Evolutionary conservation across 257 asterid genomes (phyloP), one percentile per base, ranked within the genome.

Genomic region (Jasminum sambac): DNA sequence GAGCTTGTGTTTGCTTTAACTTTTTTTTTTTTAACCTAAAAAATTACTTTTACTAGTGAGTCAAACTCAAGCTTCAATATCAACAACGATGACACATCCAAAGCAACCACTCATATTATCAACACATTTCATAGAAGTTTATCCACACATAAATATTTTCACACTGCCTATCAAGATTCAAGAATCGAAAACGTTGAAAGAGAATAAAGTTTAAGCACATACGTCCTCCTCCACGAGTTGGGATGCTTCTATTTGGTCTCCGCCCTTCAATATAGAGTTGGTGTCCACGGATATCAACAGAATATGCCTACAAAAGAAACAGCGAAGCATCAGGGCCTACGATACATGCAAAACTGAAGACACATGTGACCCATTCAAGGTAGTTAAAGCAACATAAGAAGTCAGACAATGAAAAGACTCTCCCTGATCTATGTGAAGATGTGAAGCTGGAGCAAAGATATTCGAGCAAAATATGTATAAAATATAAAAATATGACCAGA

Each of bases 191-290:
- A 25, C 21, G 36, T 23, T 21, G 36, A 10, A 55, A 55, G 14
- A 23, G 16, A 55, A 55, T 8, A 50, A 4, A 55, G 30, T 10
- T 10, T 64, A 40, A 41, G 36, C n/a, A 78, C 98, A 11, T 89
- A 91, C 99, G 86, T 83, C 99, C 98, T 83, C 99, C 98, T 13
- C 91, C 91, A 52, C 96, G 89, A 72, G 74, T 64, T 46, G 85
- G 66, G 70, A 67, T 81, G 78, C 85, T 84, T 81, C 98, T 82
- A 85, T 85, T 95, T 3, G 95, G 96, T 82, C 98, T 83, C 66
- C 99, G 83, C 63, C 98, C 99, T 87, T 95, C 99, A 66, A 91
- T 84, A 81, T 87, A 87, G 74, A 95, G 90, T 66, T 84, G 95
- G 78, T 95, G 85, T 63, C 87, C 90, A 66, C 82, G 87, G 66